phyloP scores from a whole-genome alignment of 805 yeast species.

The Suhomyces prunicola region DNA sequence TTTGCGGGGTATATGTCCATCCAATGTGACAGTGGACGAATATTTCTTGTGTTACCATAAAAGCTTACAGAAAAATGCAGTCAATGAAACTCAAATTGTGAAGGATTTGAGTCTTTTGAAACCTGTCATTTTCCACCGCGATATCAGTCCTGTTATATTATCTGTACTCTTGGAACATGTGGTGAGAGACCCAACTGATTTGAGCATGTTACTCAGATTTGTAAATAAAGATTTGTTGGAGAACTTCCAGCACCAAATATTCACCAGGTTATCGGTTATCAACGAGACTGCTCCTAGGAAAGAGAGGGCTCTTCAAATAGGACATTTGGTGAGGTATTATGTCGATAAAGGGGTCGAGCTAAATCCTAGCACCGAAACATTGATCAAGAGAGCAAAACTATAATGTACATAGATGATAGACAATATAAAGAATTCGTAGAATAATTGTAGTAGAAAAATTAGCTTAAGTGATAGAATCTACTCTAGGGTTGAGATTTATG shows the following conservation, averaged over 20 bases:
- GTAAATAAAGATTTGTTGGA: slow-evolving; percentile 11
- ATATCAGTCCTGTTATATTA: slow-evolving; percentile 16
- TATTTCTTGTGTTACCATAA: slow-evolving; percentile 17
- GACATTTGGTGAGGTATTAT: slow-evolving; percentile 21
- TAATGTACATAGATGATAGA: neutral
- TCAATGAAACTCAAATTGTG: slow-evolving; percentile 10
- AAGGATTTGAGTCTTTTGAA: slow-evolving; percentile 24
- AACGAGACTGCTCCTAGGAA: slow-evolving; percentile 5
- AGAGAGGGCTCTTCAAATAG: slow-evolving; percentile 12
- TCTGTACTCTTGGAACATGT: slow-evolving; percentile 18
- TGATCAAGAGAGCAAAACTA: neutral
- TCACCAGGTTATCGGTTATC: slow-evolving; percentile 16
- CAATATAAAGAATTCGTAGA: neutral
- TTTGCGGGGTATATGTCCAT: slow-evolving; percentile 17
- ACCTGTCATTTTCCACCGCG: slow-evolving; percentile 25
- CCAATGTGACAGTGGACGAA: slow-evolving; percentile 17
- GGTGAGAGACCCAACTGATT: slow-evolving; percentile 23
- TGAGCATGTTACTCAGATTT: slow-evolving; percentile 25
- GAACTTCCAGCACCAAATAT: slow-evolving; percentile 16
- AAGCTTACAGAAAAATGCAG: slow-evolving; percentile 3
- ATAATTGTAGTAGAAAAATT: too few species aligned
- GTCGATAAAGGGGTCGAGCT: slow-evolving; percentile 5
- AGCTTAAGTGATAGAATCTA: too few species aligned
- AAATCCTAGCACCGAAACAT: neutral
- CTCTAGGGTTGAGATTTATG: too few species aligned